Percentiles rank a stretch among this genome's conserved stretches.
Conservation (phyloP, 257 asterid genomes). For the Paraleonurus japonicus region DNA sequence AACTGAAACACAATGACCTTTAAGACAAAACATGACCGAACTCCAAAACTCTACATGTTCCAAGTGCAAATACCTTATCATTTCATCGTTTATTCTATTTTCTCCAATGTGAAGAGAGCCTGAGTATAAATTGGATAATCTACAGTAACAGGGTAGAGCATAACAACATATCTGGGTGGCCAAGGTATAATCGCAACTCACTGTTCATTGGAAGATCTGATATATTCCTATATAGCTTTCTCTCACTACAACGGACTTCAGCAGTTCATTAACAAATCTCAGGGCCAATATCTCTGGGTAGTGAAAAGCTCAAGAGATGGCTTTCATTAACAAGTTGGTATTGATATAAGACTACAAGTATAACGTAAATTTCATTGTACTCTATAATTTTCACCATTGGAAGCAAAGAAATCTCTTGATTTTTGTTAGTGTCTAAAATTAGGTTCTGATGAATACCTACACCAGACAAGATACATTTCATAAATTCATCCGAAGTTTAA, state of each 20-base stretch:
- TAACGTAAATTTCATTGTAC: neutral
- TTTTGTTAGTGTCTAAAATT: neutral
- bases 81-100: neutral
- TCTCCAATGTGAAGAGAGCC: neutral
- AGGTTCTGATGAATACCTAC: constrained; percentile 1
- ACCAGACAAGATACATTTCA: neutral
- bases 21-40: neutral
- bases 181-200: neutral
- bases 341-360: too few species aligned
- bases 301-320: neutral
- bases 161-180: neutral
- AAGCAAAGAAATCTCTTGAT: neutral
- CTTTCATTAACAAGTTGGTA: neutral
- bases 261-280: neutral
- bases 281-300: neutral
- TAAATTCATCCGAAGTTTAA: neutral
- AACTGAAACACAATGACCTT: neutral
- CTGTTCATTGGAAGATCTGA: constrained; percentile 1
- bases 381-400: neutral
- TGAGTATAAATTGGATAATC: neutral
- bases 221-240: neutral
- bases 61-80: constrained; percentile 7
- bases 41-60: constrained; percentile 14
- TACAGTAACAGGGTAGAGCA: neutral
- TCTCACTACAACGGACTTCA: neutral